Evolutionary conservation across 2,329 filamentous ascomycete genomes (phyloP), one percentile per base, ranked within the genome.

Genomic region (Emergomyces africanus): DNA sequence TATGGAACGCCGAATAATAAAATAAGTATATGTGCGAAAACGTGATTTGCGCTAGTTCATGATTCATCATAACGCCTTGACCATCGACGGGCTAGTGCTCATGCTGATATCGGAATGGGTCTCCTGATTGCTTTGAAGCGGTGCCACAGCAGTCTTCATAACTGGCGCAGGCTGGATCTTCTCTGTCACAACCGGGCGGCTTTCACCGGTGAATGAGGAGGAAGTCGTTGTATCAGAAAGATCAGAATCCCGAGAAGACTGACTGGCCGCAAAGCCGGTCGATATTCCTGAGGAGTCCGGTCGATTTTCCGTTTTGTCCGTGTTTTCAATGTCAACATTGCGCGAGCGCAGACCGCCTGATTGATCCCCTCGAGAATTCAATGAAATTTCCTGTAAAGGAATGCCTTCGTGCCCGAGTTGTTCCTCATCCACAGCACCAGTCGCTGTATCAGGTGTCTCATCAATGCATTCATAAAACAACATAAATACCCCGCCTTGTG

Each of bases 401-500:
- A 51, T 66, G 33, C 63, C 62, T 33, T 71, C 69, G 5, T 65
- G 64, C 5, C 66, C 64, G 6, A 62, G 61, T 37, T 53, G 63
- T 54, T 63, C 65, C 14, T 65, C 66, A 3, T 62, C 58, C 18
- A 66, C 64, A 15, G 62, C 64, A 3, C 61, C 59, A 20, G 59
- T 62, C n/a, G 61, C 63, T 39, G 25, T 61, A 30, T 54, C 59
- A 3, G 50, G 53, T 14, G 57, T 28, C 35, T 61, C 60, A 5
- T 87, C 83, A 28, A 87, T 76, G 53, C 82, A 83, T 70, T 99
- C 92, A 71, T 97, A 99, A 71, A 97, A 97, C 0, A 97, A 80
- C 92, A 99, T 97, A 69, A 97, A 97, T 0, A 91, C 92, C 1
- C 89, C 90, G 0, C 85, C 85, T 65, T 95, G 86, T 1, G 79